phyloP scores from a whole-genome alignment of 805 yeast genomes.

The Priceomyces carsonii region DNA sequence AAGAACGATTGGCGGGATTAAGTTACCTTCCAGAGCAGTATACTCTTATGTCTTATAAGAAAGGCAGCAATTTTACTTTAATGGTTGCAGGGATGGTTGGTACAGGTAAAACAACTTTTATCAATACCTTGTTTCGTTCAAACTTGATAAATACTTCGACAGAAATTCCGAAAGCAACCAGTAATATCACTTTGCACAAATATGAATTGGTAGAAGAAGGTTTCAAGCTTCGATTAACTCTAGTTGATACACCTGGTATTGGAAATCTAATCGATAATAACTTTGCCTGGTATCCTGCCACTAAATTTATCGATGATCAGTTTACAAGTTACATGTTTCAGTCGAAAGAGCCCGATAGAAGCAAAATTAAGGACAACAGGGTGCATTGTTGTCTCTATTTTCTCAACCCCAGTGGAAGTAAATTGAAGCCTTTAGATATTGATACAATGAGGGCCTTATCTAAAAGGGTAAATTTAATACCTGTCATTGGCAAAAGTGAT shows the following conservation, averaged over 20 bases:
- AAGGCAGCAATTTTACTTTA: slow-evolving; percentile 35
- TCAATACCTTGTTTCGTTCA: slow-evolving; percentile 73
- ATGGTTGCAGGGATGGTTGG: slow-evolving; percentile 40
- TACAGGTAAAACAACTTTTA: slow-evolving; percentile 70
- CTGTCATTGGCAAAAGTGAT: slow-evolving; percentile 41
- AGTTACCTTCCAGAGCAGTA: slow-evolving; percentile 30
- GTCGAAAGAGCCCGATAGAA: slow-evolving; percentile 51
- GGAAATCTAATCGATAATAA: slow-evolving; percentile 61
- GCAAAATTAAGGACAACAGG: slow-evolving; percentile 52
- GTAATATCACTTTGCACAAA: slow-evolving; percentile 31
- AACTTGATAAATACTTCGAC: slow-evolving; percentile 15
- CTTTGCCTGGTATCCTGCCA: slow-evolving; percentile 43
- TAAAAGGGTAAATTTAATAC: slow-evolving; percentile 37
- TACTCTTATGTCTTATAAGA: slow-evolving; percentile 20
- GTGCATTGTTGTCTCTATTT: slow-evolving; percentile 88
- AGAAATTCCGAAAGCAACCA: slow-evolving; percentile 20
- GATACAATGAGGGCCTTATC: slow-evolving; percentile 35
- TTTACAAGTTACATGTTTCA: slow-evolving; percentile 66
- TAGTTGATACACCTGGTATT: slow-evolving; percentile 75
- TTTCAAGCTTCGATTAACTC: slow-evolving; percentile 58
- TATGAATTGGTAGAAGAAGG: slow-evolving; percentile 61
- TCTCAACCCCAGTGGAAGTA: slow-evolving; percentile 65
- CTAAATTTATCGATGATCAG: slow-evolving; percentile 78
- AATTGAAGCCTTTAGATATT: slow-evolving; percentile 39
- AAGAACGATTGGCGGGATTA: slow-evolving; percentile 19